These are phyloP conservation scores for Lepraria neglecta DNA, from an alignment of 495 filamentous ascomycete genomes.

Conservation along the genomic window DNA sequence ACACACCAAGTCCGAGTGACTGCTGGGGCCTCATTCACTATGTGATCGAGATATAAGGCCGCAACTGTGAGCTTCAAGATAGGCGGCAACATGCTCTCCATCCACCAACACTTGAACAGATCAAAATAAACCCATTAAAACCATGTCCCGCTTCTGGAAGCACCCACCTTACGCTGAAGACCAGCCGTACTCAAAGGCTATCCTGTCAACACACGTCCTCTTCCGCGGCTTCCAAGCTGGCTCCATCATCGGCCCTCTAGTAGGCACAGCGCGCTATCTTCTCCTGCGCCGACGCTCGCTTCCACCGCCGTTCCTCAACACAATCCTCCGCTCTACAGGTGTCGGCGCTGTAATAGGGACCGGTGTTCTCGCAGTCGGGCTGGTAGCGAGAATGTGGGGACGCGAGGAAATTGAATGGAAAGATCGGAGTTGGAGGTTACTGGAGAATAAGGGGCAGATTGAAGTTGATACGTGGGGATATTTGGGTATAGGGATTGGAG, in stretches of 20 bases:
- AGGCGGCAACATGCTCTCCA: no score
- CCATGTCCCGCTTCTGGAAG: conserved; percentile 48
- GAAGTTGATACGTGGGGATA: conserved; percentile 47
- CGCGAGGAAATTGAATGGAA: conserved; percentile 56
- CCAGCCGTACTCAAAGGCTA: conserved; percentile 44
- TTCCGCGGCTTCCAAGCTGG: conserved; percentile 48
- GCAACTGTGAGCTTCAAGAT: no score
- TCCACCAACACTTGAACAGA: background rate
- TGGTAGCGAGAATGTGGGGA: conserved; percentile 46
- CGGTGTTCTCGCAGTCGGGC: conserved; percentile 31
- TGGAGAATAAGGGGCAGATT: conserved; percentile 49
- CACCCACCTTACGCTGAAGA: conserved; percentile 55
- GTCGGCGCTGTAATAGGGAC: conserved; percentile 28
- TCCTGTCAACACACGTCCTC: conserved; percentile 53
- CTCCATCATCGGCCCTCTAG: conserved; percentile 37
- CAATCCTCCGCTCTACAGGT: conserved; percentile 37
- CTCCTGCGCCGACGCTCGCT: conserved; percentile 21
- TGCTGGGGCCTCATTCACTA: no score
- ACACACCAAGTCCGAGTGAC: no score
- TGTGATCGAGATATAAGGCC: no score
- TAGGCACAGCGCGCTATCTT: conserved; percentile 23
- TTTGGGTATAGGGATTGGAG: conserved; percentile 34
- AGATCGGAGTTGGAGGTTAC: conserved; percentile 53
- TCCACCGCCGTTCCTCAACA: conserved; percentile 15
- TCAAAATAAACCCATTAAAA: background rate